Conservation (phyloP, 208 protist genomes). For the Crithidia fasciculata region DNA sequence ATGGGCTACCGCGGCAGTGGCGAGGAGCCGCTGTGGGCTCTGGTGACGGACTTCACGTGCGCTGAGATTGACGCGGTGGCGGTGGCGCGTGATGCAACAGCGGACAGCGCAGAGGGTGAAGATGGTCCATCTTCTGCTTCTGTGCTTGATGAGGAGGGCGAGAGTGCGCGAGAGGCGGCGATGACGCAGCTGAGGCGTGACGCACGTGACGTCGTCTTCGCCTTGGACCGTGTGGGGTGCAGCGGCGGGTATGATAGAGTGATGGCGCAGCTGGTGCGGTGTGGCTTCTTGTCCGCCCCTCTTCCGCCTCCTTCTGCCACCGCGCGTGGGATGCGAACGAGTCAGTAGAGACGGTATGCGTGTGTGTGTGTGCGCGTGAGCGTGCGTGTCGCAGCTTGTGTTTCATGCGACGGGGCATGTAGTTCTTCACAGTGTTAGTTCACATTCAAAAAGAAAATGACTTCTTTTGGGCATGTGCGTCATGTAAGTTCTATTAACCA, state of each 20-base stretch:
- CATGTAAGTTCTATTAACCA: too few relatives aligned
- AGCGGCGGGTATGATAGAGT: constrained; percentile 53
- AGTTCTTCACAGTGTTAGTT: neutral
- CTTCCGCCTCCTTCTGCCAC: constrained; percentile 61
- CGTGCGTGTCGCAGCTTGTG: neutral
- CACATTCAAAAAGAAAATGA: neutral
- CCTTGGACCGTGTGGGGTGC: constrained; percentile 62
- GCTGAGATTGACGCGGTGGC: constrained; percentile 26
- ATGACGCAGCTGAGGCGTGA: constrained; percentile 15
- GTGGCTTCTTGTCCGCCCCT: constrained; percentile 38
- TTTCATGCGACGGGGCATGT: too few relatives aligned
- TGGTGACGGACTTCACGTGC: constrained; percentile 42
- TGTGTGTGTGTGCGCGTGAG: neutral
- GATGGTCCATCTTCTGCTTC: neutral
- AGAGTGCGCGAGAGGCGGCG: neutral
- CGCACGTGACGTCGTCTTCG: constrained; percentile 73
- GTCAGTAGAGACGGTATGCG: neutral
- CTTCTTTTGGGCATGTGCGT: too few relatives aligned
- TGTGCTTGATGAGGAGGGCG: neutral
- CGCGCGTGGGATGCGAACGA: constrained; percentile 37
- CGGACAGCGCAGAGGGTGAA: neutral
- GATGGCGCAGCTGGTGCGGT: constrained; percentile 62
- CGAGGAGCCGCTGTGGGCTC: constrained; percentile 56
- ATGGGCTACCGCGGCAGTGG: constrained; percentile 44
- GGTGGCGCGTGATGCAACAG: neutral